A percentile compares a stretch with the other conserved stretches of the same genome.
phyloP scores from a whole-genome alignment of 805 yeast species.

The Middelhovenomyces tepae region DNA sequence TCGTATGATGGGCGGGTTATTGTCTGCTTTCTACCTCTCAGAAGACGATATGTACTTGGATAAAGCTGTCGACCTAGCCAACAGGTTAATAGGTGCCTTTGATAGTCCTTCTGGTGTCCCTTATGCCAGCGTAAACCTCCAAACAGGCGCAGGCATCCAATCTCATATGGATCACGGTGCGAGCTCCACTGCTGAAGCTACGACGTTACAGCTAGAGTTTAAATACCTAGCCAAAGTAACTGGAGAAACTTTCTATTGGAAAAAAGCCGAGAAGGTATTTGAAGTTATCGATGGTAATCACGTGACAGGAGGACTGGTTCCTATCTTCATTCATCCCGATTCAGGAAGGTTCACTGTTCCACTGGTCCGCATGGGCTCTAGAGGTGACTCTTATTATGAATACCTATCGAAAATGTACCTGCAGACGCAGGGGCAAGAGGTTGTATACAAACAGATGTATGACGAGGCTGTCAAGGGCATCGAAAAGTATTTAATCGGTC shows the following conservation, averaged over 20 bases:
- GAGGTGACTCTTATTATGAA: conserved; percentile 93
- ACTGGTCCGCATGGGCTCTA: conserved; percentile 71
- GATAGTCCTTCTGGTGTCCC: conserved; percentile 63
- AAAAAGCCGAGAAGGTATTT: conserved; percentile 66
- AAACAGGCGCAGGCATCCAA: conserved; percentile 49
- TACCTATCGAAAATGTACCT: conserved; percentile 77
- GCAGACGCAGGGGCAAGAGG: conserved; percentile 57
- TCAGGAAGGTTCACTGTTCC: conserved; percentile 59
- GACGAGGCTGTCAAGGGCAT: conserved; percentile 71
- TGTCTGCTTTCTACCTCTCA: conserved; percentile 70
- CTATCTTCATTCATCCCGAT: conserved; percentile 69
- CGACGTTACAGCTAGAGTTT: conserved; percentile 80
- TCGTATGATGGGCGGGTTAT: conserved; percentile 87
- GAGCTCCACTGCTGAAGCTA: conserved; percentile 81
- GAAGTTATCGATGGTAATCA: conserved; percentile 54
- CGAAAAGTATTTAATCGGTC: conserved; percentile 50
- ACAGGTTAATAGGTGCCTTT: conserved; percentile 62
- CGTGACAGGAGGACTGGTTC: conserved; percentile 69
- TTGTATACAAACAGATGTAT: conserved; percentile 63
- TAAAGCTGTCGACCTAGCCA: conserved; percentile 73
- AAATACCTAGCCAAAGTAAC: conserved; percentile 74
- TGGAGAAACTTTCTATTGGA: conserved; percentile 74
- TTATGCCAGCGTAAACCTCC: conserved; percentile 65
- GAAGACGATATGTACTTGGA: conserved; percentile 63
- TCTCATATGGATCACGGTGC: conserved; percentile 68